phyloP scores from a whole-genome alignment of 148 eudicot genomes.

The Tetragonia tetragonoides region DNA sequence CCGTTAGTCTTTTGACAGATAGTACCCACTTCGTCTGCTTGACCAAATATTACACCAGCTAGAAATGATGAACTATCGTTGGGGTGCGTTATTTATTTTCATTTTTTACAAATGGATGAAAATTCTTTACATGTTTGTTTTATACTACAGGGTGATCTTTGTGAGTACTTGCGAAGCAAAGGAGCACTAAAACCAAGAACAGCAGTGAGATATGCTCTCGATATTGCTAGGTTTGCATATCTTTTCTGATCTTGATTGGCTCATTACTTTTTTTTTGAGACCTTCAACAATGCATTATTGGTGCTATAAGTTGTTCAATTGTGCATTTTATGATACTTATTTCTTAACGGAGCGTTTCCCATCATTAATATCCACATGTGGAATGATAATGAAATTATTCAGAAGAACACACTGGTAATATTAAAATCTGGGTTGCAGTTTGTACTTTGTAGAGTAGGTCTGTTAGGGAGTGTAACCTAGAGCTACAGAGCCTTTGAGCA shows the following conservation, averaged over 20 bases:
- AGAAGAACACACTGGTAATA: not conserved
- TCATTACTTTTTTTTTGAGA: not conserved
- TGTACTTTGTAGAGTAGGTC: not conserved
- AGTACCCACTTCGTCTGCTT: not conserved
- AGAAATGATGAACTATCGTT: not conserved
- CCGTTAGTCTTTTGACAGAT: not conserved
- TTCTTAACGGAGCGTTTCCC: not conserved
- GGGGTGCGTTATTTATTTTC: not conserved
- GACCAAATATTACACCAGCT: slow-evolving; percentile 1
- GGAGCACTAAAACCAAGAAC: slow-evolving; percentile 63
- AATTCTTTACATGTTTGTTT: slow-evolving; percentile 6
- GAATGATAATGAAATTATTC: not conserved
- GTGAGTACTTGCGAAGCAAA: slow-evolving; percentile 52
- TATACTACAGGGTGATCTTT: slow-evolving; percentile 74
- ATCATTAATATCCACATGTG: not conserved
- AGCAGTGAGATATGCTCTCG: slow-evolving; percentile 83
- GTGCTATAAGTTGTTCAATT: not conserved
- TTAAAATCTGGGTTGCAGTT: not conserved
- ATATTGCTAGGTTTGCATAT: slow-evolving; percentile 73
- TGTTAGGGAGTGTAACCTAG: not conserved
- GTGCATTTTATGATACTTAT: not conserved
- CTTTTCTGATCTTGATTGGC: slow-evolving; percentile 2
- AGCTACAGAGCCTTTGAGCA: not conserved
- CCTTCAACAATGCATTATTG: not conserved
- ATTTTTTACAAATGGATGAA: not conserved